Evolutionary conservation across 2,329 filamentous ascomycete species (phyloP).

Genomic region (Cucurbitaria berberidis): DNA sequence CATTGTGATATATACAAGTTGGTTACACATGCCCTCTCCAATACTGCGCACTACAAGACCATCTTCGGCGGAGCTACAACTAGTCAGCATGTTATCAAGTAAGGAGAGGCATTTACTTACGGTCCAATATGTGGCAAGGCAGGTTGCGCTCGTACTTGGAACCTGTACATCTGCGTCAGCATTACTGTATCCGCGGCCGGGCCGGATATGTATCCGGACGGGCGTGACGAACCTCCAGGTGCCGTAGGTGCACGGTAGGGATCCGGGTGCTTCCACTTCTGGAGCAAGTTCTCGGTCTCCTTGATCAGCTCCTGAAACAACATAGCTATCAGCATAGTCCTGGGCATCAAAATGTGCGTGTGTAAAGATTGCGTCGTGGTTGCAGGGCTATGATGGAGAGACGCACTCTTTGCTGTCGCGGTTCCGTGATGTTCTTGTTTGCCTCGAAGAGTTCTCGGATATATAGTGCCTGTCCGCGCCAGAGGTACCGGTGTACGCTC

Average conservation of each 20-base stretch:
- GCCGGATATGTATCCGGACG: constrained; percentile 26
- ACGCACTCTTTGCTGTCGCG: constrained; percentile 81
- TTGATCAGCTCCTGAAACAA: constrained; percentile 81
- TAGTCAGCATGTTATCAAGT: constrained; percentile 18
- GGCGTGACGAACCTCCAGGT: constrained; percentile 74
- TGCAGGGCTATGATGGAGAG: neutral
- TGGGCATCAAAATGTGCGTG: constrained; percentile 1
- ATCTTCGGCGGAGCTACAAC: constrained; percentile 45
- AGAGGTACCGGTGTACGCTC: constrained; percentile 89
- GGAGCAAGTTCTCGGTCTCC: constrained; percentile 85
- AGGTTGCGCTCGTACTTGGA: constrained; percentile 97
- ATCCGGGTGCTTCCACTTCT: constrained; percentile 97
- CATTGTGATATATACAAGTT: constrained; percentile 17
- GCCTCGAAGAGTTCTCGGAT: constrained; percentile 95
- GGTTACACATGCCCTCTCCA: constrained; percentile 8
- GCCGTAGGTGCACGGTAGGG: constrained; percentile 89
- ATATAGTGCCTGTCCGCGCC: constrained; percentile 95
- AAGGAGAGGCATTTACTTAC: constrained; percentile 63
- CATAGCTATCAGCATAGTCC: constrained; percentile 26
- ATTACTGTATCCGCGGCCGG: constrained; percentile 27
- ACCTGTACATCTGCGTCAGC: constrained; percentile 60
- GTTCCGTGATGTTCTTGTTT: constrained; percentile 83
- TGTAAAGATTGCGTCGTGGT: neutral
- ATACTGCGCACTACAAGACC: constrained; percentile 33
- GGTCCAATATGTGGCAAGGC: constrained; percentile 76